phyloP scores from a whole-genome alignment of 768 basidiomycete species.

The Lyophyllum atratum region DNA sequence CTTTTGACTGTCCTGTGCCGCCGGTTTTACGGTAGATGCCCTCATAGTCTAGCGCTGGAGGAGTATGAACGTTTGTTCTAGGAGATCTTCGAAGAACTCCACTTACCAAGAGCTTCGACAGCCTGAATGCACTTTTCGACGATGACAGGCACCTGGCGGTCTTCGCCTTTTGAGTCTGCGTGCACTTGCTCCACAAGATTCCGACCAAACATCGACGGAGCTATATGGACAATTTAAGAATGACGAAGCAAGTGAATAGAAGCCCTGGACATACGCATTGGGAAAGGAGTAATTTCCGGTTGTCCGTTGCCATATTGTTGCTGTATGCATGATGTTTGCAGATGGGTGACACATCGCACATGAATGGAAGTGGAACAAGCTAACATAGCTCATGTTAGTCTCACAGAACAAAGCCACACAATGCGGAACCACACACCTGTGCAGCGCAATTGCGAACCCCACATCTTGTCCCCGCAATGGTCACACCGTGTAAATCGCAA shows the following conservation, averaged over 20 bases:
- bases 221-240: conserved; percentile 38
- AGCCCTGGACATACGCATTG: conserved; percentile 38
- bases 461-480: conserved; percentile 97
- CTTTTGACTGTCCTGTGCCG: conserved; percentile 88
- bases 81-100: not conserved
- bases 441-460: conserved; percentile 95
- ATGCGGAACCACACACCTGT: conserved; percentile 56
- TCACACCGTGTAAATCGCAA: conserved; percentile 92
- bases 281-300: conserved; percentile 34
- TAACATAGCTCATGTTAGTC: conserved; percentile 28
- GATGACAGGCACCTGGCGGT: conserved; percentile 76
- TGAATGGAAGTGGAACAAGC: conserved; percentile 88
- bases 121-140: conserved; percentile 97
- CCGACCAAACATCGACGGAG: conserved; percentile 91
- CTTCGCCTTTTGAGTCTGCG: conserved; percentile 59
- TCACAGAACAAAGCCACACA: not conserved
- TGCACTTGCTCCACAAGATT: conserved; percentile 83
- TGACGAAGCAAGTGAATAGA: conserved; percentile 1
- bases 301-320: conserved; percentile 29
- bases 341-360: conserved; percentile 76
- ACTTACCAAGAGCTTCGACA: conserved; percentile 82
- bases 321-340: conserved; percentile 68
- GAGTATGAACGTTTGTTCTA: not conserved
- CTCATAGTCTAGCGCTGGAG: conserved; percentile 87
- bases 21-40: conserved; percentile 99